These are phyloP conservation scores for Epichloe sylvatica DNA, from an alignment of 2,329 filamentous ascomycete genomes.

Conservation along the genomic window DNA sequence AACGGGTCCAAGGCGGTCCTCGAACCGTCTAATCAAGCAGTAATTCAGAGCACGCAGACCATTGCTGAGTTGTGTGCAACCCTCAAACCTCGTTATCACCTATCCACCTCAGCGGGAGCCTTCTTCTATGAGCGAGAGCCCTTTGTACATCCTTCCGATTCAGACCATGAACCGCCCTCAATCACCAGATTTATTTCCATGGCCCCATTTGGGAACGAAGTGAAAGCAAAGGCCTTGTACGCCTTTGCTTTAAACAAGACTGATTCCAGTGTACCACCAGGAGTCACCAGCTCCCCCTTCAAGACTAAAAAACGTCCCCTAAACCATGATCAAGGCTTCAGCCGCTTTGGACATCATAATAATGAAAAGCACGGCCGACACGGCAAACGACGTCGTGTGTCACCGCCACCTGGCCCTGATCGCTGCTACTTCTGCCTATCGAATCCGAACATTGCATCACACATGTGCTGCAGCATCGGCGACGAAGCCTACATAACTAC, in stretches of 20 bases:
- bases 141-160: conserved; percentile 55
- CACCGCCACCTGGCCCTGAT: conserved; percentile 54
- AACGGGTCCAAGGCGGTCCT: conserved; percentile 51
- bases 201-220: conserved; percentile 59
- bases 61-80: conserved; percentile 65
- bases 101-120: conserved; percentile 50
- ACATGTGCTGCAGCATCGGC: conserved; percentile 83
- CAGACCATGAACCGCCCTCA: conserved; percentile 34
- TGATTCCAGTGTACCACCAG: conserved; percentile 50
- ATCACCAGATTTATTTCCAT: conserved; percentile 86
- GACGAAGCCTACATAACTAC: conserved; percentile 80
- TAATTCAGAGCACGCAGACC: conserved; percentile 44
- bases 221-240: conserved; percentile 70
- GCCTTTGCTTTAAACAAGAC: conserved; percentile 59
- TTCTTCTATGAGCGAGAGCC: conserved; percentile 86
- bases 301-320: conserved; percentile 44
- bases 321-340: conserved; percentile 31
- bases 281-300: conserved; percentile 66
- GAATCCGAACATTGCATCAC: conserved; percentile 67
- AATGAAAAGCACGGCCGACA: conserved; percentile 29
- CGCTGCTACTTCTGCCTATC: conserved; percentile 94
- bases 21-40: conserved; percentile 35
- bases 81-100: conserved; percentile 85
- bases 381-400: conserved; percentile 30
- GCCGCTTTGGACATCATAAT: conserved; percentile 37